Base-by-base conservation (phyloP, 2,329 filamentous ascomycete species). In the Drechmeria coniospora region DNA sequence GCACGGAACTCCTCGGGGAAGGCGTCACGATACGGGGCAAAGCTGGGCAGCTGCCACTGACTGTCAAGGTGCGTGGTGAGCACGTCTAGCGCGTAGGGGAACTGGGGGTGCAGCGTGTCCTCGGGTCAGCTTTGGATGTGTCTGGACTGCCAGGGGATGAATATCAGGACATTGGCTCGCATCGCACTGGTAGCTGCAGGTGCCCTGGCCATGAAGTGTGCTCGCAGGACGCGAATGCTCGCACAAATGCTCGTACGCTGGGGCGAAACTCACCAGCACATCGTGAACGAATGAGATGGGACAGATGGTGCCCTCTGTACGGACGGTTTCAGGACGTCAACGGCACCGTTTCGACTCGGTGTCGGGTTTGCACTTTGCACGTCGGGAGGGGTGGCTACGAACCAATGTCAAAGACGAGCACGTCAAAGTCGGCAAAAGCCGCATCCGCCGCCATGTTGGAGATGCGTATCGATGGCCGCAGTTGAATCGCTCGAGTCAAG, bases 221-320 rank as follows among this genome's bases (percentile, higher is more conserved):
- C n/a, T n/a, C n/a, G n/a, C n/a, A n/a, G n/a, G n/a, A n/a, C n/a
- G n/a, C n/a, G n/a, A n/a, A n/a, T n/a, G n/a, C n/a, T n/a, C n/a
- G n/a, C n/a, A n/a, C n/a, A n/a, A n/a, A n/a, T n/a, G n/a, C n/a
- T n/a, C n/a, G n/a, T n/a, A n/a, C n/a, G n/a, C n/a, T n/a, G n/a
- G 27, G 21, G 26, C 36, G 31, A 33, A 32, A 57, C 78, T 68
- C 71, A 86, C 80, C 58, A 86, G 60, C 38, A 80, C 71, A 50
- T 84, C 76, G 57, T 81, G 81, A 54, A 86, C 80, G 54, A 86
- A 86, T 41, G 76, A 81, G 49, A 86, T 83, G 41, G 78, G 77
- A 51, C 79, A 84, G 37, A 86, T 74, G 27, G 80, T 86, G 36
- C 80, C 79, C 65, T 86, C 79, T 86, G 33, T 27, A 32, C 23